Evolutionary conservation across 1,284 basidiomycete species (phyloP).

Genomic region (Hymenochaete sp.): DNA sequence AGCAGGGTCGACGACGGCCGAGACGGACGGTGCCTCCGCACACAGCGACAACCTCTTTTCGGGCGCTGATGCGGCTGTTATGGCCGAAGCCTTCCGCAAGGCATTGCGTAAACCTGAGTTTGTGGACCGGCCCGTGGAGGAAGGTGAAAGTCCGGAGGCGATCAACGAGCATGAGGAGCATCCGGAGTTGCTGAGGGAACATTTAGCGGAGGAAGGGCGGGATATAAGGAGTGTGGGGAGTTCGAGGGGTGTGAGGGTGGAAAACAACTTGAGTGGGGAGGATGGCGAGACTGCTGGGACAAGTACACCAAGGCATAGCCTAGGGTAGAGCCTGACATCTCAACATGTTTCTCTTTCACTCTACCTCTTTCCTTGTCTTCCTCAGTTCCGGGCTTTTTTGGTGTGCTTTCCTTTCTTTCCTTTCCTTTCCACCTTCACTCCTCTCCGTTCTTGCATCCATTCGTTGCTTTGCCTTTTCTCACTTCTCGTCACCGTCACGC

Average conservation of each 20-base stretch:
- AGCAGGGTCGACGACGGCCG: slow-evolving; percentile 44
- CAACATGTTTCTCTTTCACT: background rate
- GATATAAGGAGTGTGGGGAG: slow-evolving; percentile 74
- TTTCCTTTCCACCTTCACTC: background rate
- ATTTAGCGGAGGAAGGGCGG: slow-evolving; percentile 73
- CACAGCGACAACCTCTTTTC: slow-evolving; percentile 58
- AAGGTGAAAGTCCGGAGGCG: slow-evolving; percentile 33
- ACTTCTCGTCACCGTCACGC: background rate
- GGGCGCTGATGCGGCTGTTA: slow-evolving; percentile 75
- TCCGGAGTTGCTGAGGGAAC: slow-evolving; percentile 48
- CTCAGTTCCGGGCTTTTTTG: too few relatives aligned
- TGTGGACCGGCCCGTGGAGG: slow-evolving; percentile 53
- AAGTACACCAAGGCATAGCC: background rate
- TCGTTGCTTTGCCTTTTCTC: background rate
- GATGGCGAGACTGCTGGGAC: background rate
- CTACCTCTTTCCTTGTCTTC: background rate
- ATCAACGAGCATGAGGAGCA: slow-evolving; percentile 22
- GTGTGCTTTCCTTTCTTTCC: background rate
- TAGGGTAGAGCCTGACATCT: background rate
- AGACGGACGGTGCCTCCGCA: slow-evolving; percentile 55
- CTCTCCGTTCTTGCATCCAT: background rate
- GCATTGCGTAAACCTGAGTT: slow-evolving; percentile 80
- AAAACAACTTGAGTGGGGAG: too few relatives aligned
- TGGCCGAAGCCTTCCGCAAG: slow-evolving; percentile 80
- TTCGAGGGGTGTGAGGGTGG: slow-evolving; percentile 66